Percentiles rank a stretch among this genome's conserved stretches.
Conservation (phyloP, 2,329 filamentous ascomycete genomes). For the Paramyrothecium roridum region DNA sequence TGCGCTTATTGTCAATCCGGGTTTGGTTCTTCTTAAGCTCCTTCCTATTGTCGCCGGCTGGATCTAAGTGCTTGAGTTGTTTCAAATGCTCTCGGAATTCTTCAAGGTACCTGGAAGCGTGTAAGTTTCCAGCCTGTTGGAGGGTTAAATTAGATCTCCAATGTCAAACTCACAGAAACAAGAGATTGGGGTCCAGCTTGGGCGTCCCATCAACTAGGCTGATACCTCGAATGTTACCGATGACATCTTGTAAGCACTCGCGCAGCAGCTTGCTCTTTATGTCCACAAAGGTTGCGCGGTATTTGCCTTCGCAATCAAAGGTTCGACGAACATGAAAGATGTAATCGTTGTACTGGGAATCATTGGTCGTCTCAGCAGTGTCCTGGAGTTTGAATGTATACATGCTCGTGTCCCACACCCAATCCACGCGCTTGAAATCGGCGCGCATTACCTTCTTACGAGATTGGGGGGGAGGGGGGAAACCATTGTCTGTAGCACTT, state of each 20-base stretch:
- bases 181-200: constrained; percentile 66
- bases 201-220: constrained; percentile 79
- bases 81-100: constrained; percentile 66
- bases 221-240: constrained; percentile 45
- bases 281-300: constrained; percentile 68
- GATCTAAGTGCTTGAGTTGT: constrained; percentile 57
- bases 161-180: constrained; percentile 53
- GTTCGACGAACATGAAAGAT: constrained; percentile 79
- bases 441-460: constrained; percentile 19
- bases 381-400: constrained; percentile 54
- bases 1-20: constrained; percentile 53
- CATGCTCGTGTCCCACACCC: constrained; percentile 48
- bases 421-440: constrained; percentile 51
- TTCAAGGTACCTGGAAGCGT: constrained; percentile 64
- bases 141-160: background rate
- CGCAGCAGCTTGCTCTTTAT: constrained; percentile 81
- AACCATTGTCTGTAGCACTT: background rate
- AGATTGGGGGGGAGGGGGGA: constrained; percentile 6
- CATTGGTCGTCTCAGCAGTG: constrained; percentile 41
- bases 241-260: constrained; percentile 50
- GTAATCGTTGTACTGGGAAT: constrained; percentile 69
- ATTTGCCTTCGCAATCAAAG: constrained; percentile 84
- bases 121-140: background rate
- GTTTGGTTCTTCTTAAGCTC: constrained; percentile 61
- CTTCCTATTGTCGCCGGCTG: constrained; percentile 44